Conservation (phyloP, 2,329 filamentous ascomycete species). For the Tolypocladium tropicale region DNA sequence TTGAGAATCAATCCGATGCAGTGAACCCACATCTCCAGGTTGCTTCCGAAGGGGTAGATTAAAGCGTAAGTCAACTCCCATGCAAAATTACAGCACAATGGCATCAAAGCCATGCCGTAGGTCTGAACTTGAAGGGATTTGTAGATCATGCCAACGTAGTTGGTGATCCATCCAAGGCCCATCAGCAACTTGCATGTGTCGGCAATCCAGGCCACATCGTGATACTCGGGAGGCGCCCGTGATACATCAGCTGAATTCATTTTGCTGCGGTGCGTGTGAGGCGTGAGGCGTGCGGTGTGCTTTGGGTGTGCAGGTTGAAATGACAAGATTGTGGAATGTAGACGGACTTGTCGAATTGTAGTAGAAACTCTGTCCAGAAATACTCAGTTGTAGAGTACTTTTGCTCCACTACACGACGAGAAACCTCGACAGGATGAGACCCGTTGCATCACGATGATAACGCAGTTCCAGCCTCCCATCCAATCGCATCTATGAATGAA, state of each 20-base stretch:
- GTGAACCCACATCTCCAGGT: neutral
- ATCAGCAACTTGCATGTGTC: neutral
- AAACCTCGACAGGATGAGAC: too few relatives aligned
- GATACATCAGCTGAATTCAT: neutral
- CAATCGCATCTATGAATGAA: too few relatives aligned
- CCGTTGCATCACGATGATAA: too few relatives aligned
- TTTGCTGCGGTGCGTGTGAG: neutral
- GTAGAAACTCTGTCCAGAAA: neutral
- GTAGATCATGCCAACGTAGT: constrained; percentile 2
- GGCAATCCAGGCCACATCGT: constrained; percentile 1
- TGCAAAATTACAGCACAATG: constrained; percentile 2
- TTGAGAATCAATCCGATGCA: neutral
- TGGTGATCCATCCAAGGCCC: neutral
- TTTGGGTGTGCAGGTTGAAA: neutral
- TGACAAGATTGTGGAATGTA: neutral
- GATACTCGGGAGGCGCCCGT: neutral
- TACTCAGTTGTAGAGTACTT: neutral
- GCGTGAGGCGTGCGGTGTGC: neutral
- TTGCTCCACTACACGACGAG: too few relatives aligned
- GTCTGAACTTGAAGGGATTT: neutral
- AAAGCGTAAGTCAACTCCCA: constrained; percentile 1
- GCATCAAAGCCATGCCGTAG: constrained; percentile 2
- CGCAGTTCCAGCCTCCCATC: neutral
- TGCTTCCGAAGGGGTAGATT: neutral
- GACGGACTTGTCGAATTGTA: neutral